phyloP scores from a whole-genome alignment of 805 yeast species.

The Cyberlindnera mycetangii region DNA sequence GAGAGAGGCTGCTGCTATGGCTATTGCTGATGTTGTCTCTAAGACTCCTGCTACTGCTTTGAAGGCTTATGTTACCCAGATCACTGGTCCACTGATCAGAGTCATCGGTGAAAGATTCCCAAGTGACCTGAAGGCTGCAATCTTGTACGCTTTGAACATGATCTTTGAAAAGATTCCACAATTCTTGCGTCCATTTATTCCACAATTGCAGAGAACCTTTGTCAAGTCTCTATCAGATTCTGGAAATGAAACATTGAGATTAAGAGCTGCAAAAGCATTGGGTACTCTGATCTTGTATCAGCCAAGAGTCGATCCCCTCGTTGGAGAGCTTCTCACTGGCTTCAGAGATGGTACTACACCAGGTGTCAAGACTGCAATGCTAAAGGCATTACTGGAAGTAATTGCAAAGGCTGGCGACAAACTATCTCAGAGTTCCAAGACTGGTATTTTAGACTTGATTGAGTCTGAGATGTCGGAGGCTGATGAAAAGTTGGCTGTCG shows the following conservation, averaged over 20 bases:
- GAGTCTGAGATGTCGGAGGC: conserved; percentile 61
- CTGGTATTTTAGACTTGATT: conserved; percentile 64
- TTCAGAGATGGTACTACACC: conserved; percentile 60
- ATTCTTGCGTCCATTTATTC: conserved; percentile 90
- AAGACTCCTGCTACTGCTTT: conserved; percentile 81
- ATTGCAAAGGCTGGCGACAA: conserved; percentile 75
- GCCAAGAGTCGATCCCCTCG: conserved; percentile 91
- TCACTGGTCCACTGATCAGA: conserved; percentile 97
- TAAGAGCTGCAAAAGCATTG: conserved; percentile 85
- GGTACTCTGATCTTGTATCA: conserved; percentile 86
- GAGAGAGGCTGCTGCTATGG: conserved; percentile 83
- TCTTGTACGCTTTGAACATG: conserved; percentile 76
- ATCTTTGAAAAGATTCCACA: conserved; percentile 83
- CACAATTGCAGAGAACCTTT: conserved; percentile 96
- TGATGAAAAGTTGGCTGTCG: conserved; percentile 62
- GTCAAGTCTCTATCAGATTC: conserved; percentile 87
- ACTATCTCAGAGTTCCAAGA: conserved; percentile 71
- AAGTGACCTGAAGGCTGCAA: conserved; percentile 92
- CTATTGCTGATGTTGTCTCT: conserved; percentile 81
- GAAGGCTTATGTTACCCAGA: conserved; percentile 85
- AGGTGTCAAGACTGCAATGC: conserved; percentile 82
- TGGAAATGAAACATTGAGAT: conserved; percentile 64
- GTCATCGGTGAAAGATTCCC: conserved; percentile 94
- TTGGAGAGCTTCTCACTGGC: conserved; percentile 76
- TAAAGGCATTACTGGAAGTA: conserved; percentile 80